A percentile compares a stretch with the other conserved stretches of the same genome.
Evolutionary conservation across 345 rosid genomes (phyloP).

Genomic region (Sonneratia caseolaris): DNA sequence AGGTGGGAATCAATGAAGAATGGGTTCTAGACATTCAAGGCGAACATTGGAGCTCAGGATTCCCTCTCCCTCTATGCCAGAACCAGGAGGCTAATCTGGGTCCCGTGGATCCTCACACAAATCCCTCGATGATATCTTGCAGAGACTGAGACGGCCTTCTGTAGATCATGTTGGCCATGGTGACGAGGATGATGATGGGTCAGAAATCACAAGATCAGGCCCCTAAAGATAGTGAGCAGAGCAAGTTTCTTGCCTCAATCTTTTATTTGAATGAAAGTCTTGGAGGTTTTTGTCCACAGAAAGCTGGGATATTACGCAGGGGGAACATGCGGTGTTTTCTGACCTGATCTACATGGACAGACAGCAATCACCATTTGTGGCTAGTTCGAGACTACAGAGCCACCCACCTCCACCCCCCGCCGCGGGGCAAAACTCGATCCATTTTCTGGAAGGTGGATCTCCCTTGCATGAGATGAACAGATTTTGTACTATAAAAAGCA

Average conservation of each 20-base stretch:
- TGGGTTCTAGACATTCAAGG: slow-evolving; percentile 77
- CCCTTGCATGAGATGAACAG: neutral
- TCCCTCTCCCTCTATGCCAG: slow-evolving; percentile 63
- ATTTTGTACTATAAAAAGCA: neutral
- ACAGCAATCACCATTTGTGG: too few species aligned
- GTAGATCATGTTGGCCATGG: slow-evolving; percentile 25
- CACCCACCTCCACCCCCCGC: too few species aligned
- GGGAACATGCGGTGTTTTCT: neutral
- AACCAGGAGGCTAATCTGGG: slow-evolving; percentile 28
- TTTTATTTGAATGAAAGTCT: neutral
- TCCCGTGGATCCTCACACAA: slow-evolving; percentile 31
- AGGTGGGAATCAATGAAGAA: slow-evolving; percentile 85
- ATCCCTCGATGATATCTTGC: slow-evolving; percentile 79
- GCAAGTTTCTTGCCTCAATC: neutral
- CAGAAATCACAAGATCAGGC: slow-evolving; percentile 13
- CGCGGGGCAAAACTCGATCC: neutral
- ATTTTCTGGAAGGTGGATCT: neutral
- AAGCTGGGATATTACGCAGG: neutral
- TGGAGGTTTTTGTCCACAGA: neutral
- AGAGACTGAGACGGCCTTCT: slow-evolving; percentile 68
- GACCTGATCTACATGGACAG: neutral
- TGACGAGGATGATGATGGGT: slow-evolving; percentile 25
- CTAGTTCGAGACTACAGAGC: neutral
- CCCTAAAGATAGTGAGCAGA: slow-evolving; percentile 17
- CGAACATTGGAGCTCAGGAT: slow-evolving; percentile 55